These are phyloP conservation scores for Thraustochytrium striatum DNA, from an alignment of 352 stramenopile genomes.

Conservation along the genomic window DNA sequence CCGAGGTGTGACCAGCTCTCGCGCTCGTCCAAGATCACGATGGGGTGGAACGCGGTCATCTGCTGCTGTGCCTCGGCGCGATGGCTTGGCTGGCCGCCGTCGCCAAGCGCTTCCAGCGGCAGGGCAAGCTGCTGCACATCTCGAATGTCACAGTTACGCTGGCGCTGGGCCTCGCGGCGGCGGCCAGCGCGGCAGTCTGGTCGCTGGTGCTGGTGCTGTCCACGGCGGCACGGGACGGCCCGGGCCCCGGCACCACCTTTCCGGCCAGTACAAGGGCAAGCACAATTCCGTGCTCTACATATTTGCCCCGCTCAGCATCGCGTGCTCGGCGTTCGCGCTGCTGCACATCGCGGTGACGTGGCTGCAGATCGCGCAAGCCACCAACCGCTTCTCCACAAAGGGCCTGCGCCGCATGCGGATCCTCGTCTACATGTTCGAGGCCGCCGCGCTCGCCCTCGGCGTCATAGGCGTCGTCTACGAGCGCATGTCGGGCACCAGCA, in stretches of 20 bases:
- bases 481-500: neutral
- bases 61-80: neutral
- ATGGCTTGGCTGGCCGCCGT: neutral
- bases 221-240: neutral
- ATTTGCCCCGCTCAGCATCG: neutral
- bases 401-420: neutral
- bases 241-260: neutral
- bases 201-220: neutral
- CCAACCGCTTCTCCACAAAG: neutral
- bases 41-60: neutral
- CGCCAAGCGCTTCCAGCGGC: neutral
- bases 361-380: neutral
- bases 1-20: neutral
- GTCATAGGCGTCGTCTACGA: neutral
- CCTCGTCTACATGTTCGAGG: neutral
- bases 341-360: neutral
- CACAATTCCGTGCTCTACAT: neutral
- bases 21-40: neutral
- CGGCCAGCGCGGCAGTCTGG: neutral
- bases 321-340: neutral
- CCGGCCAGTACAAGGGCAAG: neutral
- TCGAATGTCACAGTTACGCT: neutral
- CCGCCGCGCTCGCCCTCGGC: too few relatives aligned
- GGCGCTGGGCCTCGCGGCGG: neutral
- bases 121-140: neutral